Conservation (phyloP, 2,329 filamentous ascomycete genomes). For the Calonectria pseudoreteaudii region DNA sequence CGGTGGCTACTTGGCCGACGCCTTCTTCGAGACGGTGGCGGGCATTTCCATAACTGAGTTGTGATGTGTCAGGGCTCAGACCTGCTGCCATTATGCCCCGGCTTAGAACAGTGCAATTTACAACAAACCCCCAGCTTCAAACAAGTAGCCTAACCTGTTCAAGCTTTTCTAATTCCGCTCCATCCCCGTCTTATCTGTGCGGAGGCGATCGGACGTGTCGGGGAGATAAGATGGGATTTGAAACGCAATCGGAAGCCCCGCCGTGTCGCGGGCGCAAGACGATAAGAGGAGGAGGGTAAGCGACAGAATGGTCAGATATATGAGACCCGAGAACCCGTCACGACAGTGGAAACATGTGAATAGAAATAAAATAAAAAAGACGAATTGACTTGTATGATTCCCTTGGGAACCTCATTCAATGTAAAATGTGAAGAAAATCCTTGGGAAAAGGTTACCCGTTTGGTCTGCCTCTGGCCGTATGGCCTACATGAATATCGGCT, state of each 20-base stretch:
- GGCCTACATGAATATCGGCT: not conserved
- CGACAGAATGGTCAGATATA: not conserved
- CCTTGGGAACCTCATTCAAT: not conserved
- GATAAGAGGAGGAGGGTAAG: not conserved
- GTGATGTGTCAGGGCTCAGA: not conserved
- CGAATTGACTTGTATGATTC: not conserved
- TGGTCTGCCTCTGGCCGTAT: not conserved
- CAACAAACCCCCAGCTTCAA: not conserved
- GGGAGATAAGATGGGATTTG: not conserved
- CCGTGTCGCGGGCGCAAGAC: not conserved
- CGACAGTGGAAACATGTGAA: not conserved
- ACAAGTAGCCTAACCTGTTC: not conserved
- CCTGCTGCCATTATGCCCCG: not conserved
- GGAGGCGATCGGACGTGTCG: not conserved
- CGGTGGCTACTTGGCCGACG: conserved; percentile 51
- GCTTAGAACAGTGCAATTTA: not conserved
- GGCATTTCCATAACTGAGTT: conserved; percentile 37
- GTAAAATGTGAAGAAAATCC: not conserved
- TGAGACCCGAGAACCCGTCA: not conserved
- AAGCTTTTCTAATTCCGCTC: not conserved
- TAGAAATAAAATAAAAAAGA: not conserved
- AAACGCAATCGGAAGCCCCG: not conserved
- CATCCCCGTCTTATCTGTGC: not conserved
- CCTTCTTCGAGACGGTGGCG: conserved; percentile 48
- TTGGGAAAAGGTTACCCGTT: not conserved